These are phyloP conservation scores for Pyrrhoderma lamaoense DNA, from an alignment of 1,284 basidiomycete genomes.

Conservation along the genomic window DNA sequence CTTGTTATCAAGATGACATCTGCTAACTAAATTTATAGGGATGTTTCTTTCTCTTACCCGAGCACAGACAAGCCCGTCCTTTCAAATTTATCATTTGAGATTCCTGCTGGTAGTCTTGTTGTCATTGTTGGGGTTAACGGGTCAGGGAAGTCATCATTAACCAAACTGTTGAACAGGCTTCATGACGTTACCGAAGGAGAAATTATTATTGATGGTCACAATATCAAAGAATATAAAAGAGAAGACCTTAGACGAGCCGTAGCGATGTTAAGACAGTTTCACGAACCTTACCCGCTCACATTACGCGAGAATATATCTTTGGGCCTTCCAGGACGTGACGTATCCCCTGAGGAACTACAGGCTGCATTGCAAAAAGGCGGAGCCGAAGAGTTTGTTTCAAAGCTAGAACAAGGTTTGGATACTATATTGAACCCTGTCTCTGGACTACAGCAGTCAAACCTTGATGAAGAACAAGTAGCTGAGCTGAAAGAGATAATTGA, in stretches of 20 bases:
- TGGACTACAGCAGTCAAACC: constrained; percentile 54
- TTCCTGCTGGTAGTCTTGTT: constrained; percentile 35
- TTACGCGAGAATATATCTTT: constrained; percentile 70
- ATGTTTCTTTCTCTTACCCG: constrained; percentile 35
- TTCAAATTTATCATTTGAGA: constrained; percentile 27
- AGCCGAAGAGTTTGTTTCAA: constrained; percentile 53
- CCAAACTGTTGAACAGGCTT: constrained; percentile 63
- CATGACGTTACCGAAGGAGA: constrained; percentile 61
- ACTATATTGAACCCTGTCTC: constrained; percentile 66
- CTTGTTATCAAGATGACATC: background rate
- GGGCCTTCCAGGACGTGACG: constrained; percentile 47
- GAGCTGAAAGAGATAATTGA: constrained; percentile 37
- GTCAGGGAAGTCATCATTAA: constrained; percentile 70
- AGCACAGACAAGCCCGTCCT: constrained; percentile 26
- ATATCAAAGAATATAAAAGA: constrained; percentile 55
- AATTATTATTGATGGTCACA: constrained; percentile 56
- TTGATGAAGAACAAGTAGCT: constrained; percentile 57
- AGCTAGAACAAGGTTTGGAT: constrained; percentile 57
- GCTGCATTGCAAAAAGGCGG: constrained; percentile 66
- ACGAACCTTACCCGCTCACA: constrained; percentile 67
- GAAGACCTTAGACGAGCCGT: constrained; percentile 55
- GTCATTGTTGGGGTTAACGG: constrained; percentile 74
- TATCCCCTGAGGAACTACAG: constrained; percentile 51
- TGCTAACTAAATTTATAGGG: constrained; percentile 26
- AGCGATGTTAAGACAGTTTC: constrained; percentile 72